Evolutionary conservation across 176 grass and related monocot genomes (phyloP).

Genomic region (Otatea glauca): DNA sequence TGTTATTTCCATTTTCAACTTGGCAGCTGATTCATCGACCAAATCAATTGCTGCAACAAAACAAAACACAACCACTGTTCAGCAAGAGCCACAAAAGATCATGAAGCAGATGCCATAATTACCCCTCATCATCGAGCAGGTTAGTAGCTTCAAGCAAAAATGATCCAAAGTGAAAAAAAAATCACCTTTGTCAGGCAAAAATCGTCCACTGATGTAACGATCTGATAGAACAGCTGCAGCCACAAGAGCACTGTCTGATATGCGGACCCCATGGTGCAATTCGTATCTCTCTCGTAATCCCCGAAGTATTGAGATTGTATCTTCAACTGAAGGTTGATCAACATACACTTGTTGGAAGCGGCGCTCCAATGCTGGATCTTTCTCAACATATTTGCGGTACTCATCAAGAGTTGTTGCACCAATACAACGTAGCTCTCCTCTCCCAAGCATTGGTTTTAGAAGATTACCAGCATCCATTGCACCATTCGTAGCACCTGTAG

Average conservation of each 20-base stretch:
- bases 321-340: conserved; percentile 93
- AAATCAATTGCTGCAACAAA: conserved; percentile 92
- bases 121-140: conserved; percentile 11
- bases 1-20: conserved; percentile 99
- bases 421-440: conserved; percentile 94
- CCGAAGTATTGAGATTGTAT: conserved; percentile 95
- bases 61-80: conserved; percentile 9
- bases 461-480: conserved; percentile 99
- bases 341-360: conserved; percentile 99
- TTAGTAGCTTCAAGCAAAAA: not conserved
- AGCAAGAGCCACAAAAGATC: conserved; percentile 35
- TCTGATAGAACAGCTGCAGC: conserved; percentile 87
- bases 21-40: conserved; percentile 95
- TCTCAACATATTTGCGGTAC: conserved; percentile 99
- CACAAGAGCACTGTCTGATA: conserved; percentile 93
- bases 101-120: conserved; percentile 11
- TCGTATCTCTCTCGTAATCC: conserved; percentile 94
- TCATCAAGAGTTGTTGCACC: conserved; percentile 98
- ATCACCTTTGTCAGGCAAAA: conserved; percentile 99
- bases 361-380: conserved; percentile 96
- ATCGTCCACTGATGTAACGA: conserved; percentile 95
- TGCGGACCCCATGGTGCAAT: conserved; percentile 94
- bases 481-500: conserved; percentile 92
- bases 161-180: not conserved
- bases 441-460: conserved; percentile 97